Evolutionary conservation across 2,329 filamentous ascomycete species (phyloP), one percentile per base, ranked within the genome.

Genomic region (Mycosphaerella arachidis): DNA sequence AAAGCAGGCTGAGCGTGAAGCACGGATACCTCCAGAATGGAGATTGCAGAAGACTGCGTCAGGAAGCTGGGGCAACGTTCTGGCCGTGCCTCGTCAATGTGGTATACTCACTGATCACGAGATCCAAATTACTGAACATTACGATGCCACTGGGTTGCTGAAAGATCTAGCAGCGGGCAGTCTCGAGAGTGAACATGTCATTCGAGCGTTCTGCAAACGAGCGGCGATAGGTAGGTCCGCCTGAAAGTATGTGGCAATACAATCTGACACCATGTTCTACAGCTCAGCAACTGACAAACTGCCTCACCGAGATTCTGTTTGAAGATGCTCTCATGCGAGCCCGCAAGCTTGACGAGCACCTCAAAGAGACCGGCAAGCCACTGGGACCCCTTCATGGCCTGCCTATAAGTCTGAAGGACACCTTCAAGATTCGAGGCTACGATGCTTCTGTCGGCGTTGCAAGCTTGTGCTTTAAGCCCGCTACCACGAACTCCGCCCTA

Each of bases 51-150:
- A 31, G 24, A 70, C 53, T 71, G 54, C 62, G 4, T 57, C 57
- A 20, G 52, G 55, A 33, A 45, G 55, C 43, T 66, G 58, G 66
- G 50, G 55, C 7, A 73, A 53, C 40, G 75, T 83, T 24, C 75
- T 82, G 55, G 72, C 79, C 30, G 72, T 85, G 9, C 83, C 83
- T 2, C 74, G 77, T n/a, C 74, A 74, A 53, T 82, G 82, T 65
- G 82, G 82, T 0, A 68, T 86, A 6, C 72, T 86, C 27, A 78
- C 70, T 1, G n/a, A 70, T 0, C 68, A 76, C 5, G 83, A 87
- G 62, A 68, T 86, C 20, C 70, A 74, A 0, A 84, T 86, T 53
- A 86, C 84, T 0, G 82, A 85, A 63, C 67, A 76, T 0, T 81
- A 80, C 62, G 79, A 84, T 69, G 78, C 78, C 8, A 75, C 74